Conservation (phyloP, 768 basidiomycete species). For the Mycena polygramma region DNA sequence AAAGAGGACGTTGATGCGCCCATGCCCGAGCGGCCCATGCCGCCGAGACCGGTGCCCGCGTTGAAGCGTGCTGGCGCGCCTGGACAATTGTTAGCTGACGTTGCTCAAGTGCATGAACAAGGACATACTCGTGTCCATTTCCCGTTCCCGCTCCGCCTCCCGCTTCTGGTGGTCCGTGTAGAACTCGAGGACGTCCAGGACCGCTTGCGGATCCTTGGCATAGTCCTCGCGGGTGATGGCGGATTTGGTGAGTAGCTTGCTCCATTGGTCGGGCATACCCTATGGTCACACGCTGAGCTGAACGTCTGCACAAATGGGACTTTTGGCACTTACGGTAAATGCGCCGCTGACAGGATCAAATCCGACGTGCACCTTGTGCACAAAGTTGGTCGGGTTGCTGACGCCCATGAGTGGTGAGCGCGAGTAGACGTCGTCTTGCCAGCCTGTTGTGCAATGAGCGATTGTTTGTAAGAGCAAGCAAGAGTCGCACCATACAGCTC, state of each 20-base stretch:
- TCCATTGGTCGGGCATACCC: constrained; percentile 99
- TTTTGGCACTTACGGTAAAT: constrained; percentile 78
- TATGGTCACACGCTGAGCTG: constrained; percentile 43
- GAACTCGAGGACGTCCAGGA: constrained; percentile 97
- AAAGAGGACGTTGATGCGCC: constrained; percentile 45
- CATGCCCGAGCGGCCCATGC: constrained; percentile 61
- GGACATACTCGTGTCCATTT: constrained; percentile 44
- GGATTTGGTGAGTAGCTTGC: constrained; percentile 92
- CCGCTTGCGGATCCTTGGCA: constrained; percentile 95
- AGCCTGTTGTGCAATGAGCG: constrained; percentile 51
- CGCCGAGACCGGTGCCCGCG: constrained; percentile 94
- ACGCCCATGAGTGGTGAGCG: constrained; percentile 94
- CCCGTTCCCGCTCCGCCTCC: constrained; percentile 72
- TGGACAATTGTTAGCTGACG: neutral
- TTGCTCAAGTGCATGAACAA: neutral
- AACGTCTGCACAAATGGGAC: neutral
- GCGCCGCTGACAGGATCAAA: constrained; percentile 94
- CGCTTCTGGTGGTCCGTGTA: constrained; percentile 98
- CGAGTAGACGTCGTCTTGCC: constrained; percentile 97
- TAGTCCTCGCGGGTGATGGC: constrained; percentile 99
- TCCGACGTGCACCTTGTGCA: constrained; percentile 98
- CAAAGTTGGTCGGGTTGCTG: constrained; percentile 95
- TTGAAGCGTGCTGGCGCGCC: constrained; percentile 84
- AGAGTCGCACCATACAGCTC: constrained; percentile 77
- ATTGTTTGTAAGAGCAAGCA: neutral